Conservation (phyloP, 1,284 basidiomycete genomes). For the Austropuccinia psidii region DNA sequence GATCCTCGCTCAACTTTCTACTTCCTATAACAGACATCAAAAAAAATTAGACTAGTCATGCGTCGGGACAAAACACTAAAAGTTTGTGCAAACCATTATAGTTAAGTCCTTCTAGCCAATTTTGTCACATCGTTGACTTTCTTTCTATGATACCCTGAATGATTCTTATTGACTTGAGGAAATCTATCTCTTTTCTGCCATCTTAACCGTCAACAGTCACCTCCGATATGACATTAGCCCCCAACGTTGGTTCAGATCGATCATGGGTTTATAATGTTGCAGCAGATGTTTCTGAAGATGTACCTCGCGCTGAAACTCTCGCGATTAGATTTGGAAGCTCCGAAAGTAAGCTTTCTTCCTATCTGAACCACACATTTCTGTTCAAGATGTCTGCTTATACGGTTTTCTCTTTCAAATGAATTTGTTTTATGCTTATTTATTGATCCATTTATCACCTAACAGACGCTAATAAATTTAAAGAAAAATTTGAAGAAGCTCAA, state of each 20-base stretch:
- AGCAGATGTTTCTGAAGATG: conserved; percentile 79
- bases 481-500: conserved; percentile 75
- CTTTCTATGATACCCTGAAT: too few species aligned
- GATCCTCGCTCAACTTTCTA: background rate
- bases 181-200: background rate
- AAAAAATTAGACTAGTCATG: conserved; percentile 96
- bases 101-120: conserved; percentile 51
- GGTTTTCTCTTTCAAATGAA: too few species aligned
- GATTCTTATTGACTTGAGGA: too few species aligned
- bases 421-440: too few species aligned
- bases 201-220: conserved; percentile 56
- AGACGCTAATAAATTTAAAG: conserved; percentile 85
- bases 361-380: background rate
- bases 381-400: background rate
- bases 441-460: background rate
- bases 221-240: conserved; percentile 84
- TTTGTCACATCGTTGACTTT: background rate
- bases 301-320: conserved; percentile 82
- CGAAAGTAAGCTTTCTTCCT: conserved; percentile 67
- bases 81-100: conserved; percentile 95
- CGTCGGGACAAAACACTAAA: conserved; percentile 99
- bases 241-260: conserved; percentile 97
- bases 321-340: conserved; percentile 97
- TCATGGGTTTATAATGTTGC: conserved; percentile 99
- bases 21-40: conserved; percentile 52